Conservation (phyloP, 2,329 filamentous ascomycete genomes). For the Boeremia lycopersici region DNA sequence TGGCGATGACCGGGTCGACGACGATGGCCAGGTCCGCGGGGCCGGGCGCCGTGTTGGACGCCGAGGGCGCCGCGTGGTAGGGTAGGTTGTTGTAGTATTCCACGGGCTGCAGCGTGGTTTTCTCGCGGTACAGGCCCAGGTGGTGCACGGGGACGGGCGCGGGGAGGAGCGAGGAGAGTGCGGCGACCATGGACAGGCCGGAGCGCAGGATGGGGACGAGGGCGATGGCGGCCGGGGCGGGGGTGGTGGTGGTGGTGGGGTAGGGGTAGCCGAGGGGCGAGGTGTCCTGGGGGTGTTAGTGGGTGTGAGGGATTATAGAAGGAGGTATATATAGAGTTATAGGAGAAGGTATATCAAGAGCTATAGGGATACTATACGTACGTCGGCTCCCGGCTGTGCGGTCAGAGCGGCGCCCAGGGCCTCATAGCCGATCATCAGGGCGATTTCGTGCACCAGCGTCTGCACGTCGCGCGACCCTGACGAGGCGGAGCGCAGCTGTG, state of each 20-base stretch:
- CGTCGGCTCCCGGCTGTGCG: slow-evolving; percentile 65
- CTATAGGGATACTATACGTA: too few species aligned
- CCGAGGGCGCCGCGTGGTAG: slow-evolving; percentile 63
- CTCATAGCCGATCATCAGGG: slow-evolving; percentile 80
- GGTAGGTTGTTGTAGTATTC: slow-evolving; percentile 99
- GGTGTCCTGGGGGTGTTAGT: slow-evolving; percentile 61
- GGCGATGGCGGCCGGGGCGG: slow-evolving; percentile 71
- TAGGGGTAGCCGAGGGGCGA: slow-evolving; percentile 82
- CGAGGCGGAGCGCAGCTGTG: slow-evolving; percentile 77
- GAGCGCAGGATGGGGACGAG: slow-evolving; percentile 93
- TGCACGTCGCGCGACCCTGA: slow-evolving; percentile 78
- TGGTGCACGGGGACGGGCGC: slow-evolving; percentile 83
- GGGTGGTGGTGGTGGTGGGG: slow-evolving; percentile 66
- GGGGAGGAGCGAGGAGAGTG: slow-evolving; percentile 83
- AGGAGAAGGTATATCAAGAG: too few species aligned
- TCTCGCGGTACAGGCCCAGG: slow-evolving; percentile 92
- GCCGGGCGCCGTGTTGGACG: slow-evolving; percentile 40
- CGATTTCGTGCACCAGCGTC: slow-evolving; percentile 82
- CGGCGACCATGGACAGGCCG: slow-evolving; percentile 88
- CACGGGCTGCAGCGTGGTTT: slow-evolving; percentile 82
- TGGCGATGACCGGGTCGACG: slow-evolving; percentile 91
- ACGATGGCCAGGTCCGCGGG: slow-evolving; percentile 74
- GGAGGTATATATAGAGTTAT: not conserved
- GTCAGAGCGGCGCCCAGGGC: slow-evolving; percentile 71
- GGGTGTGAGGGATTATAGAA: not conserved